Base-by-base conservation (phyloP, 2,329 filamentous ascomycete genomes). In the Penicillium palitans region DNA sequence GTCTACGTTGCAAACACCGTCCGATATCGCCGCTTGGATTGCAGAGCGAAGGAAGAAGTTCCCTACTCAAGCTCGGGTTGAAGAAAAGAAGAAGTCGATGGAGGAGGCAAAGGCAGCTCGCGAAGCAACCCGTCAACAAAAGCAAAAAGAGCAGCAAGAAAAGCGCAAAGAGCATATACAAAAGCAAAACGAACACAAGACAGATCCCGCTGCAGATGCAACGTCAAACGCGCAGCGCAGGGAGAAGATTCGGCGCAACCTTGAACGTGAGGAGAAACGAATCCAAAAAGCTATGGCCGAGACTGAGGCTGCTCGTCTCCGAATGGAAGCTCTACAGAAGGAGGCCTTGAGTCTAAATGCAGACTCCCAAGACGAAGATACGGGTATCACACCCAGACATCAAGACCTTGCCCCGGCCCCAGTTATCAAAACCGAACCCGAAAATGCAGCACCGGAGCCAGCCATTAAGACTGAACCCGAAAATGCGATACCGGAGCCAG, bases 1-100 rank as follows among this genome's bases (percentile, higher is more conserved):
- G 45, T 71, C 83, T 4, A 81, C 78, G 0, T 71, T 88, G 25
- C 79, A 80, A 54, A 81, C 80, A 7, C 72, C 81, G 17, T 84
- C 84, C 58, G 92, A 97, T 69, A 82, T 97, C 55, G 83, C 86
- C 25, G 84, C 86, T 7, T 98, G 91, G 86, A 85, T 96, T 62
- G 86, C 86, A 50, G 91, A 96, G 73, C 86, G 93, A 59, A 89
- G 83, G 70, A 88, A 86, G 64, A 87, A 88, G 52, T 98, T 85
- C 72, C 93, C 93, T 2, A 97, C 93, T 2, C 85, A 86, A 72
- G 85, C 85, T 59, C 87, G 90, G 55, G 81, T 74, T 29, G 73
- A 84, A 63, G 84, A 86, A 69, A 87, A 83, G 71, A 84, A 85
- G 69, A 85, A 84, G 70, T 84, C 83, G 65, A 81, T 82, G 70